These are phyloP conservation scores for Colletotrichum karsti DNA, from an alignment of 2,329 filamentous ascomycete genomes.

Conservation along the genomic window DNA sequence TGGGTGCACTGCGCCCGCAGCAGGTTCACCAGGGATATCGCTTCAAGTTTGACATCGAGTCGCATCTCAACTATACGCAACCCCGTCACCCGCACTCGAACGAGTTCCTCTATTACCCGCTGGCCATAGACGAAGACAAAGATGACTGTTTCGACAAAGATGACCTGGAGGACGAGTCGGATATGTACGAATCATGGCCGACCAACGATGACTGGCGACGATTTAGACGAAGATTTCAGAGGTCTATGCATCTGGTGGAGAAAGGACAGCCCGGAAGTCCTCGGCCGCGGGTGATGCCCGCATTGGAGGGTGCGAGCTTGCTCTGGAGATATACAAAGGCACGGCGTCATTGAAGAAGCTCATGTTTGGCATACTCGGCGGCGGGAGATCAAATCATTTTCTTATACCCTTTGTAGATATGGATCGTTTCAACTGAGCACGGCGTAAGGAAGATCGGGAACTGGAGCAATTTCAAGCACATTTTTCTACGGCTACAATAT, in stretches of 20 bases:
- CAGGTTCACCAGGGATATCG: conserved; percentile 54
- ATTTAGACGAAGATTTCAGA: conserved; percentile 43
- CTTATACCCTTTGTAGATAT: background rate
- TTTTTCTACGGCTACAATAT: no score
- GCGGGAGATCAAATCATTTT: background rate
- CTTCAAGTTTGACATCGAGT: conserved; percentile 56
- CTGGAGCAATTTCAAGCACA: no score
- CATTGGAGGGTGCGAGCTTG: conserved; percentile 29
- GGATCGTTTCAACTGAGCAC: background rate
- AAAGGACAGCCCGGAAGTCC: conserved; percentile 34
- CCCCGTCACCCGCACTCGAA: conserved; percentile 52
- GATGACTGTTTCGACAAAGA: conserved; percentile 33
- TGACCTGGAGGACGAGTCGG: conserved; percentile 33
- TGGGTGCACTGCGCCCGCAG: conserved; percentile 40
- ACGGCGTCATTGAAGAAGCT: background rate
- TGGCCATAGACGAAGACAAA: conserved; percentile 39
- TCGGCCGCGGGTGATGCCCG: conserved; percentile 16
- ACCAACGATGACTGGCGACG: conserved; percentile 50
- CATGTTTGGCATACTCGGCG: background rate
- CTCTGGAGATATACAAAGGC: conserved; percentile 31
- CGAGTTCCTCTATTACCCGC: conserved; percentile 47
- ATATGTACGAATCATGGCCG: conserved; percentile 47
- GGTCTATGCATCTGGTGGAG: conserved; percentile 42
- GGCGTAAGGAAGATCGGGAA: background rate
- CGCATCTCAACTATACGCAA: conserved; percentile 52